phyloP scores from a whole-genome alignment of 139 green algal species.

The Astrephomene gubernaculifera region DNA sequence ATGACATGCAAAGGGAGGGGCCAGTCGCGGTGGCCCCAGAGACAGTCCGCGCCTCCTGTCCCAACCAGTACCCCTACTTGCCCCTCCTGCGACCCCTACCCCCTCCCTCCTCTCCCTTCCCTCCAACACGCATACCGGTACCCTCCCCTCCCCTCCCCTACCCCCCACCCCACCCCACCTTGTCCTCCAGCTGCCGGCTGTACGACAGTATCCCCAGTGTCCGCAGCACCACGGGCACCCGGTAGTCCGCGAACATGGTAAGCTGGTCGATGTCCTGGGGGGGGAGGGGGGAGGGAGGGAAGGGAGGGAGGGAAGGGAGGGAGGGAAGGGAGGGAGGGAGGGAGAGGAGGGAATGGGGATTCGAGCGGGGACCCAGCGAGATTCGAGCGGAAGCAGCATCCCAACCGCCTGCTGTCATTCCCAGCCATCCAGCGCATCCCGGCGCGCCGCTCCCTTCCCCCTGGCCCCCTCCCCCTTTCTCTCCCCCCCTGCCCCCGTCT shows the following conservation, averaged over 20 bases:
- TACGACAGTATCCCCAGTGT: conserved; percentile 79
- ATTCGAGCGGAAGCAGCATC: too few relatives aligned
- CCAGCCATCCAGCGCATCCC: too few relatives aligned
- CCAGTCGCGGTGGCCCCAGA: too few relatives aligned
- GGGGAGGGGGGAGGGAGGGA: conserved; percentile 40
- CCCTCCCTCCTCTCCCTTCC: too few relatives aligned
- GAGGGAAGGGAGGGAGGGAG: background rate
- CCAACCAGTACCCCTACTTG: too few relatives aligned
- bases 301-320: background rate
- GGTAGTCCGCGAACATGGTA: conserved; percentile 97
- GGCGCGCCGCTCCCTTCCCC: too few relatives aligned
- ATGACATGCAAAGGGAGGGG: too few relatives aligned
- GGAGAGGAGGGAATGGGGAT: background rate
- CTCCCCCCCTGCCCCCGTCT: background rate
- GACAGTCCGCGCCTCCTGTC: too few relatives aligned
- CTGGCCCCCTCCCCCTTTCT: too few relatives aligned
- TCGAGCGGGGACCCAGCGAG: too few relatives aligned
- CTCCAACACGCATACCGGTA: background rate
- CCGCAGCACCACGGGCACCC: conserved; percentile 78
- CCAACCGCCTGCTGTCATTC: too few relatives aligned
- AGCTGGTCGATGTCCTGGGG: conserved; percentile 80
- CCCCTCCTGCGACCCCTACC: too few relatives aligned
- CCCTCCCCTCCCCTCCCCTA: background rate
- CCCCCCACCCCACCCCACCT: conserved; percentile 41
- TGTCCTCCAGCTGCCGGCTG: conserved; percentile 41